Evolutionary conservation across 2,329 filamentous ascomycete species (phyloP), one percentile per base, ranked within the genome.

Genomic region (Exutisphaerella laricina): DNA sequence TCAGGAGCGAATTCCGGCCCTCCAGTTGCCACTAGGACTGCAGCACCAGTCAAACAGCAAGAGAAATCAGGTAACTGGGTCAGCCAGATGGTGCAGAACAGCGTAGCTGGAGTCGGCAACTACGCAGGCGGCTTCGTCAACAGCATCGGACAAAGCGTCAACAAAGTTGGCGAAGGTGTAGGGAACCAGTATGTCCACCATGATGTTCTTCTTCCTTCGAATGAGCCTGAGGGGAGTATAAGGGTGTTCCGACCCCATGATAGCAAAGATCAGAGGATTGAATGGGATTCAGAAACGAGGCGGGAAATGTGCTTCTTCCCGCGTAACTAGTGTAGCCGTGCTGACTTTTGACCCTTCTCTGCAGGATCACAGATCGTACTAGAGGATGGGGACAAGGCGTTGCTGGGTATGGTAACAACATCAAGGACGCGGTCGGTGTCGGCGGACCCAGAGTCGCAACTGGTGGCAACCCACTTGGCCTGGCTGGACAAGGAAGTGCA

Each of bases 351-450:
- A 35, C 33, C 12, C 23, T 37, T 23, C 14, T 23, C 14, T 17
- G 16, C 46, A 70, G 69, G 28, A 66, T 74, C 31, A 57, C 70
- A 34, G 65, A 68, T 44, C 65, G 67, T 3, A 67, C 69, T 2
- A 64, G 69, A 30, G 56, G 58, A 34, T 73, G 69, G 70, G 70
- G 69, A 41, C 69, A 73, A 53, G 61, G 66, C 33, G 66, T 73
- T 3, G 66, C 70, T 30, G 68, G 68, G 29, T 73, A 73, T 45
- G 71, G 71, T 18, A 73, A 74, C 55, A 64, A 64, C 22, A 67
- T 74, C 57, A 74, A 74, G 50, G 70, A 73, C 51, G 56, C 61
- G 4, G 66, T 70, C 1, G 67, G 66, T 25, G 70, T 71, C 1
- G 58, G 60, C 3, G 71, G 71, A 4, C 55, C 62, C 23, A 61